A percentile compares a stretch with the other conserved stretches of the same genome.
Evolutionary conservation across 2,329 filamentous ascomycete species (phyloP).

Genomic region (Monosporascus sp.): DNA sequence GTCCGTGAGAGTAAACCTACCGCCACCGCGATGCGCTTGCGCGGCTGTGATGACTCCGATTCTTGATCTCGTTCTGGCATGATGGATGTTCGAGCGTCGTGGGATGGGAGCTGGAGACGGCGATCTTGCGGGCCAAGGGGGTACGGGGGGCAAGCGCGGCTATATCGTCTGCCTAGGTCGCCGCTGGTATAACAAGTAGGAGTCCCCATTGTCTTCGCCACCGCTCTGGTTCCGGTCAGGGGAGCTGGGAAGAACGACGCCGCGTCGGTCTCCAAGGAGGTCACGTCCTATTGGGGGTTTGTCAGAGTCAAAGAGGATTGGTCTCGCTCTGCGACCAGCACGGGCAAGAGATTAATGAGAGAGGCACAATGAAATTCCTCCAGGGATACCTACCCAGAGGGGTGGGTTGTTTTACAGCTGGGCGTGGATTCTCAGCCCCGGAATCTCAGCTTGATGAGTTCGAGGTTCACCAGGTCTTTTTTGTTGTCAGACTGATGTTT

Average conservation of each 20-base stretch:
- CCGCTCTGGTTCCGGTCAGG: conserved; percentile 12
- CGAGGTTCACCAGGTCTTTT: conserved; percentile 21
- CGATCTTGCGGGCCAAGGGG: conserved; percentile 30
- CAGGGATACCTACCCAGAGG: conserved; percentile 5
- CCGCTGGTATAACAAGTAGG: conserved; percentile 31
- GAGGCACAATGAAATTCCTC: conserved; percentile 11
- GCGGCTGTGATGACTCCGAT: conserved; percentile 38
- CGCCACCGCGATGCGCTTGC: conserved; percentile 55
- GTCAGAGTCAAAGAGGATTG: conserved; percentile 14
- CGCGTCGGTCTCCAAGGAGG: background rate
- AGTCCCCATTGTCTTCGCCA: conserved; percentile 35
- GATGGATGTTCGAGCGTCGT: conserved; percentile 29
- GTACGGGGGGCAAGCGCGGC: conserved; percentile 32
- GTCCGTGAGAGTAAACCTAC: conserved; percentile 34
- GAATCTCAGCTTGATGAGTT: conserved; percentile 20
- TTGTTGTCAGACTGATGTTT: conserved; percentile 29
- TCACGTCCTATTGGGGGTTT: conserved; percentile 4
- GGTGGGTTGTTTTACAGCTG: conserved; percentile 13
- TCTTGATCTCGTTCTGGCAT: conserved; percentile 37
- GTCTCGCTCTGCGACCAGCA: conserved; percentile 18
- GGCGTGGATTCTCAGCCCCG: conserved; percentile 15
- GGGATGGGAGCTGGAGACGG: conserved; percentile 30
- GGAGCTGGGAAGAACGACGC: conserved; percentile 17
- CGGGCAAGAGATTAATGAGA: conserved; percentile 17
- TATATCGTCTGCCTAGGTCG: conserved; percentile 35